Base-by-base conservation (phyloP, 192 early-diverging fungal genomes). In the Oehlia diaphana region DNA sequence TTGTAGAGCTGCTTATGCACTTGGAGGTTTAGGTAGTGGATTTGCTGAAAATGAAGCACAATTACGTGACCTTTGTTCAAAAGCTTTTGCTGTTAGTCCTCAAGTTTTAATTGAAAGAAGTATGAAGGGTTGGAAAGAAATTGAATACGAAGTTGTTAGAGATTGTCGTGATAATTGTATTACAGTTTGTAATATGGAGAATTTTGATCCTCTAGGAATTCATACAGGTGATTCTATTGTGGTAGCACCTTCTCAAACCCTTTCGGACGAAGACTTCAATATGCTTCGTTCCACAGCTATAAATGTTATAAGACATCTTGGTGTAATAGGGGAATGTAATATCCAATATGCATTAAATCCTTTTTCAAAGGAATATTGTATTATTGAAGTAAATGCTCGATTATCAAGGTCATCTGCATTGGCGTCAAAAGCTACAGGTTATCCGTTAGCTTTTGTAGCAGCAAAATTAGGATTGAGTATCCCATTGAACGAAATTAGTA, bases 171-270 rank as follows among this genome's bases (percentile, higher is more conserved):
- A 99, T 86, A 99, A 99, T 88, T 99, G 98, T 85, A 96, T 99
- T 74, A 98, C 98, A 35, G 97, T 99, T 58, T 99, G 98, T 86
- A 99, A 99, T 90, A 99, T 98, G 96, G 96, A 99, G 85, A 99
- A 99, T 92, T 98, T 99, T 89, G 98, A 99, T 80, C 98, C 98
- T 31, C 92, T 99, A 49, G 96, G 98, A 31, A 95, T 95, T 62
- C 97, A 99, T 87, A 99, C 97, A 3, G 97, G 97, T 76, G 97
- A 99, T 84, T 97, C 96, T n/a, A 99, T 99, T 72, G 97, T 99
- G 12, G 96, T 99, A 33, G 97, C 97, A 8, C 97, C 97, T 28
- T 93, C 91, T 76, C 96, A 98, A 88, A 99, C 97, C n/a, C 87
- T 99, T 63, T 92, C 90, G 67, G 97, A 99, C 83, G 93, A 95